Evolutionary conservation across 768 basidiomycete genomes (phyloP), one percentile per base, ranked within the genome.

Genomic region (Mycena albidolilacea): DNA sequence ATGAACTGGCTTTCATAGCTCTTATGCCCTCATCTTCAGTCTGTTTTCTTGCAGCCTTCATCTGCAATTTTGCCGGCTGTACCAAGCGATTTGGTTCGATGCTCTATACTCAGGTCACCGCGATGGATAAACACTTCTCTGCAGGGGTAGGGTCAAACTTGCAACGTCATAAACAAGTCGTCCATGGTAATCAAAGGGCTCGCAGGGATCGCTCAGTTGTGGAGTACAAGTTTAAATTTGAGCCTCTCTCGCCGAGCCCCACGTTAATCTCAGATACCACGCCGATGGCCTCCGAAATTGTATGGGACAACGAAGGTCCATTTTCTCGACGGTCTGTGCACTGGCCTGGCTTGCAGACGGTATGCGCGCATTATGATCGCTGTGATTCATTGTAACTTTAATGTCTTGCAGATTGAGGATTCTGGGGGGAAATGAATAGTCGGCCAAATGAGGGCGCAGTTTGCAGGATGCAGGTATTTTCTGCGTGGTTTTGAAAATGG

Each of bases 291-390:
- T 1, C n/a, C 11, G 14, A 19, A 46, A 8, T 70, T 3, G 12
- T 52, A 2, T 70, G 69, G 69, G 63, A 64, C 37, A 5, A 15
- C 10, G 63, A 70, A 9, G 69, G 69, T 6, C 69, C 69, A 5
- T 57, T 70, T 30, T 30, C 48, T 17, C 39, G 17, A 21, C 69
- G 63, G 3, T 5, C 39, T 8, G 17, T 23, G 11, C 21, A 4
- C 9, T 23, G n/a, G 11, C 59, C 39, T 59, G 17, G 30, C 21
- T 59, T 8, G n/a, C n/a, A 23, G 41, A n/a, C 21, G 59, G 59
- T 43, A 61, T 7, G 41, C 12, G 38, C 19, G 3, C 37, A 59
- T n/a, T 41, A 38, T 5, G 7, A 12, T 11, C 30, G 30, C 2
- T 30, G 30, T 30, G 30, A 30, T 30, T 30, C 30, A 30, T 30